Evolutionary conservation across 345 rosid species (phyloP).

Genomic region (Eucalyptus pumila): DNA sequence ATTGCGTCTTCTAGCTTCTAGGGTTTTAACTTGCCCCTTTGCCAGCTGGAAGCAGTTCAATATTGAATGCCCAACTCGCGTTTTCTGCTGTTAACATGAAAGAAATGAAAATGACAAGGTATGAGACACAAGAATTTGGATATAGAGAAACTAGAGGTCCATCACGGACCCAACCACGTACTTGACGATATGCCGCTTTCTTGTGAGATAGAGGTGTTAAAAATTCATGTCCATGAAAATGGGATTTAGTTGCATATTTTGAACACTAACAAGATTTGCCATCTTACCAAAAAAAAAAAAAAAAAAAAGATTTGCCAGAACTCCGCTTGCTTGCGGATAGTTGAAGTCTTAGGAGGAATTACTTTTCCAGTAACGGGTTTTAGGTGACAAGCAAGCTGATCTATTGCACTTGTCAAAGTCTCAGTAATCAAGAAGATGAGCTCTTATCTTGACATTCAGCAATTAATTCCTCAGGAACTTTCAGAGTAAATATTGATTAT

Average conservation of each 20-base stretch:
- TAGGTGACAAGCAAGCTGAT: neutral
- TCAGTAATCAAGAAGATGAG: neutral
- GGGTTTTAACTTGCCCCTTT: neutral
- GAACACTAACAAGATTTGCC: neutral
- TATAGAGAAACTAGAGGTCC: neutral
- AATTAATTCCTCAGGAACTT: neutral
- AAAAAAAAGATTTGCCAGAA: neutral
- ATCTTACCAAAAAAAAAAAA: no score
- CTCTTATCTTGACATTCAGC: neutral
- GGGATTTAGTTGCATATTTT: neutral
- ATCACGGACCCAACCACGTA: neutral
- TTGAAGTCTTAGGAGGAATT: neutral
- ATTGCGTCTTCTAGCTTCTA: neutral
- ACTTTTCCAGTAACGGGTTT: neutral
- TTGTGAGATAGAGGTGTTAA: neutral
- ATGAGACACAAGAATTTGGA: neutral
- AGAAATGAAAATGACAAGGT: neutral
- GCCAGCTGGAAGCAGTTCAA: neutral
- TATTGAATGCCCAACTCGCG: neutral
- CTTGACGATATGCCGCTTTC: neutral
- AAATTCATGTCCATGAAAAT: neutral
- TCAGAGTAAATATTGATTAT: neutral
- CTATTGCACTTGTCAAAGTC: neutral
- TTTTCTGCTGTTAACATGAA: neutral
- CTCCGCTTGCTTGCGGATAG: neutral